These are phyloP conservation scores for Lyophyllum decastes DNA, from an alignment of 768 basidiomycete species.

Conservation along the genomic window DNA sequence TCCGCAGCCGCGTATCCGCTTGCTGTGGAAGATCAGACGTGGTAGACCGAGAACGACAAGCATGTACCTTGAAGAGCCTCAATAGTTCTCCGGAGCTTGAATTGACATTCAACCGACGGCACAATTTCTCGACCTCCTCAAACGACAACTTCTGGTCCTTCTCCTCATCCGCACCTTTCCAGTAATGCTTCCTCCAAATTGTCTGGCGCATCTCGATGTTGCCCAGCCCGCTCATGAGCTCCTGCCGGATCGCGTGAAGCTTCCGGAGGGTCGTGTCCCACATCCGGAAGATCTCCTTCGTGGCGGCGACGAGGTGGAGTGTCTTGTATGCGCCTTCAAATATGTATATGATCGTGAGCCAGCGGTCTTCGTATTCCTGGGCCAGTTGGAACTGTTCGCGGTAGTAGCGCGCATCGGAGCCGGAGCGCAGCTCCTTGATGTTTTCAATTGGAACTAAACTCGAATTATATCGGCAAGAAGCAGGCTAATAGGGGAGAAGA, in stretches of 20 bases:
- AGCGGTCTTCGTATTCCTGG: conserved; percentile 68
- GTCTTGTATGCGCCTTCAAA: conserved; percentile 81
- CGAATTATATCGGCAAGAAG: neutral
- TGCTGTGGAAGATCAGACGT: conserved; percentile 42
- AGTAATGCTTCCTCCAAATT: conserved; percentile 84
- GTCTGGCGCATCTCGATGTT: conserved; percentile 69
- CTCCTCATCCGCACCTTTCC: conserved; percentile 72
- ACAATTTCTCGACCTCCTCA: conserved; percentile 74
- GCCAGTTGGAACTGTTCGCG: conserved; percentile 74
- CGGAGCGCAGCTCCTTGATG: conserved; percentile 87
- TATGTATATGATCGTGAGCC: conserved; percentile 88
- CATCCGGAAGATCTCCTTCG: conserved; percentile 49
- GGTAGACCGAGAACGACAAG: neutral
- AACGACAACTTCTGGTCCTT: conserved; percentile 67
- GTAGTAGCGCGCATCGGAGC: conserved; percentile 72
- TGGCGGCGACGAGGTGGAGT: conserved; percentile 79
- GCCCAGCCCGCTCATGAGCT: conserved; percentile 75
- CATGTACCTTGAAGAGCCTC: conserved; percentile 56
- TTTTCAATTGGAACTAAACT: conserved; percentile 81
- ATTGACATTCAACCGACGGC: conserved; percentile 70
- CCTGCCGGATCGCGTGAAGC: conserved; percentile 67
- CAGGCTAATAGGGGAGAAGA: conserved; percentile 22
- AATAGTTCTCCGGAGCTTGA: conserved; percentile 58
- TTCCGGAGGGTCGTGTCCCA: conserved; percentile 68
- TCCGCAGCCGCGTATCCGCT: conserved; percentile 58